Percentiles rank a stretch among this genome's conserved stretches.
phyloP scores from a whole-genome alignment of 768 basidiomycete genomes.

The Pholiota conissans region DNA sequence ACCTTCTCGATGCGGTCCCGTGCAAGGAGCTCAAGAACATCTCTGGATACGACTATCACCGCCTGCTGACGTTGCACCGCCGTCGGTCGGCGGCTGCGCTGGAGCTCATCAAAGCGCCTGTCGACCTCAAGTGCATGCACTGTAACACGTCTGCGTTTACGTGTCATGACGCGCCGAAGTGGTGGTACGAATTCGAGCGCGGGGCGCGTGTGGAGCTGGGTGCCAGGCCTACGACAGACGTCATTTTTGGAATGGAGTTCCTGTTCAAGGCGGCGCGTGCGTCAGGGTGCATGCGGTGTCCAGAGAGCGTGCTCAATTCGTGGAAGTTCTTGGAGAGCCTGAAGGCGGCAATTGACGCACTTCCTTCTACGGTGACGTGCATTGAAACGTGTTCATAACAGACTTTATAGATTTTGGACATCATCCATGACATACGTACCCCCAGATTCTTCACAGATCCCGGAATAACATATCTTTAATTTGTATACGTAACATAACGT shows the following conservation, averaged over 20 bases:
- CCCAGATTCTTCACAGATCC: too few species aligned
- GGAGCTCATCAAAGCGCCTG: slow-evolving; percentile 43
- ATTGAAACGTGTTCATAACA: neutral
- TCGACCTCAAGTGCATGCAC: slow-evolving; percentile 63
- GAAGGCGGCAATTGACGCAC: slow-evolving; percentile 56
- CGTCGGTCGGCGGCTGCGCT: slow-evolving; percentile 50
- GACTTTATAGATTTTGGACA: neutral
- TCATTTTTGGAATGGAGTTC: slow-evolving; percentile 63
- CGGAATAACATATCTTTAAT: neutral
- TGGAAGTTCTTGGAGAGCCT: slow-evolving; percentile 54
- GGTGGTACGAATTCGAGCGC: slow-evolving; percentile 67
- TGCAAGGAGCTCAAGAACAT: slow-evolving; percentile 59
- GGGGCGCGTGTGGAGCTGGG: slow-evolving; percentile 58
- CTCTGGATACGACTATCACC: slow-evolving; percentile 67
- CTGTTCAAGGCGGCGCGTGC: slow-evolving; percentile 49
- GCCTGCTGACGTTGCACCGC: slow-evolving; percentile 60
- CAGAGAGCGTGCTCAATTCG: slow-evolving; percentile 64
- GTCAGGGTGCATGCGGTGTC: slow-evolving; percentile 61
- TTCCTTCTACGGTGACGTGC: slow-evolving; percentile 29
- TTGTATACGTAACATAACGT: too few species aligned
- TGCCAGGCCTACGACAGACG: slow-evolving; percentile 53
- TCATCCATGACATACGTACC: neutral
- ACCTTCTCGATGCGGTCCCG: slow-evolving; percentile 56
- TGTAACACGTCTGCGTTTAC: slow-evolving; percentile 55
- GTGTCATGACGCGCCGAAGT: slow-evolving; percentile 54